Conservation (phyloP, 805 yeast genomes). For the Starmerella bacillaris region DNA sequence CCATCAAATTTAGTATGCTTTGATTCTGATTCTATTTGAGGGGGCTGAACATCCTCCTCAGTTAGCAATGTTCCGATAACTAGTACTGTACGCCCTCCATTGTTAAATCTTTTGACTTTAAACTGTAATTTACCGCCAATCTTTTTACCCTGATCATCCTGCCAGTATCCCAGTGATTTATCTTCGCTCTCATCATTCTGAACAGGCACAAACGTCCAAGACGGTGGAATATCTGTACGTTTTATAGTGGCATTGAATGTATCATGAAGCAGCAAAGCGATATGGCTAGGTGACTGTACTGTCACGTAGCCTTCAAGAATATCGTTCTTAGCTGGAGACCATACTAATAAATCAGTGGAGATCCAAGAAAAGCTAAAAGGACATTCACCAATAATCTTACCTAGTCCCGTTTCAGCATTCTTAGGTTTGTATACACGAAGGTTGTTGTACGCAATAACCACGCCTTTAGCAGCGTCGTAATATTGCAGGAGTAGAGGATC, state of each 20-base stretch:
- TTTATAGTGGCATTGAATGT: conserved; percentile 88
- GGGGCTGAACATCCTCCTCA: conserved; percentile 12
- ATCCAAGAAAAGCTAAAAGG: conserved; percentile 87
- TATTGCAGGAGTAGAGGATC: conserved; percentile 81
- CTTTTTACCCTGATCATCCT: conserved; percentile 50
- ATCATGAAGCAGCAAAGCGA: conserved; percentile 78
- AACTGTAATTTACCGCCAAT: conserved; percentile 72
- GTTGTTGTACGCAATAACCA: conserved; percentile 63
- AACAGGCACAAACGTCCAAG: conserved; percentile 70
- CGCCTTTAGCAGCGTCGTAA: conserved; percentile 55
- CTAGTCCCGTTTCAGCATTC: conserved; percentile 31
- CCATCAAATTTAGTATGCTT: background rate
- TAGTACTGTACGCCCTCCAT: conserved; percentile 62
- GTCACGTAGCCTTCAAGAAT: conserved; percentile 68
- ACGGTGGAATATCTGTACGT: conserved; percentile 64
- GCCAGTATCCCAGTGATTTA: conserved; percentile 72
- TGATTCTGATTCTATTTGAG: conserved; percentile 3
- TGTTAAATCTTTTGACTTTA: conserved; percentile 41
- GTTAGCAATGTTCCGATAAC: conserved; percentile 54
- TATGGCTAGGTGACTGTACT: conserved; percentile 88
- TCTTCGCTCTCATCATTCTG: conserved; percentile 30
- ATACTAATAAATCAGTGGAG: conserved; percentile 59
- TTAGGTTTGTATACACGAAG: conserved; percentile 34
- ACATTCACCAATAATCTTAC: conserved; percentile 54
- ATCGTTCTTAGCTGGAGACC: conserved; percentile 87